phyloP scores from a whole-genome alignment of 1,139 yeast species.

The Meyerozyma guilliermondii region DNA sequence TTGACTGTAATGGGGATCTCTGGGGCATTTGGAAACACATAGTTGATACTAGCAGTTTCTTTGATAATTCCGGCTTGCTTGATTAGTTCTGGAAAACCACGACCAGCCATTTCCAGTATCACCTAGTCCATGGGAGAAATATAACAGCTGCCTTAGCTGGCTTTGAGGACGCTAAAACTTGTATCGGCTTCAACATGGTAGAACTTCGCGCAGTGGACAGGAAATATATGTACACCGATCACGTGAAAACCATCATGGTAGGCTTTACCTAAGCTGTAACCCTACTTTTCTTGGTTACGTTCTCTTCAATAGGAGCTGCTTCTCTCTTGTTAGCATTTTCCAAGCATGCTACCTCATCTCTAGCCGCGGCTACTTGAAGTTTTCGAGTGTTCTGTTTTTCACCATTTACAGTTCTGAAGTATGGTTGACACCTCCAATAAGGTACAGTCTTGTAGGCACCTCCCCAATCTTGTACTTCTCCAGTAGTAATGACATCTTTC shows the following conservation, averaged over 20 bases:
- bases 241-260: neutral
- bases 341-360: constrained; percentile 2
- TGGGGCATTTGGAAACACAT: constrained; percentile 90
- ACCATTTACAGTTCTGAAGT: constrained; percentile 83
- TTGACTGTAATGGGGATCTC: constrained; percentile 60
- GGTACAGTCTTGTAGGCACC: constrained; percentile 82
- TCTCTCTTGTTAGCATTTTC: neutral
- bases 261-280: neutral
- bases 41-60: constrained; percentile 57
- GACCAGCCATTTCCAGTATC: constrained; percentile 90
- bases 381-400: constrained; percentile 39
- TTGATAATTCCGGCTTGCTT: constrained; percentile 38
- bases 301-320: neutral
- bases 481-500: constrained; percentile 49
- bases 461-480: constrained; percentile 66
- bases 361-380: constrained; percentile 39
- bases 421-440: constrained; percentile 96
- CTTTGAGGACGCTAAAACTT: constrained; percentile 38
- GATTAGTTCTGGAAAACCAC: constrained; percentile 56
- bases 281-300: neutral
- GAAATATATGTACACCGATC: neutral
- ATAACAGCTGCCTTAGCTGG: constrained; percentile 58
- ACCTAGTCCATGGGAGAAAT: constrained; percentile 86
- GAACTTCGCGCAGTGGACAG: neutral
- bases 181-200: neutral